phyloP scores from a whole-genome alignment of 768 basidiomycete species.

The Suillus variegatus region DNA sequence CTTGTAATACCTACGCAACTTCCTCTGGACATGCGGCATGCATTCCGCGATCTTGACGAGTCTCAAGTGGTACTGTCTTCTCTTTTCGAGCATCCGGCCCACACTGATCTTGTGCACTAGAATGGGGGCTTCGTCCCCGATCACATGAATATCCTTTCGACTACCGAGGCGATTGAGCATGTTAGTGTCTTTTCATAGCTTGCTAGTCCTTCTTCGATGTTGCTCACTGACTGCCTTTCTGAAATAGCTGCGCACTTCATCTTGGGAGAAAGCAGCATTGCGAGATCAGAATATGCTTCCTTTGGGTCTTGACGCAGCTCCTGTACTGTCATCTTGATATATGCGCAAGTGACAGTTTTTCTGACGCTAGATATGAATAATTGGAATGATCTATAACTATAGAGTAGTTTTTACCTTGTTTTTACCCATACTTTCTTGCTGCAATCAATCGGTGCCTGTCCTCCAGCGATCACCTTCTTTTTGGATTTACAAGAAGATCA shows the following conservation, averaged over 20 bases:
- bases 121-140: constrained; percentile 59
- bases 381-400: background rate
- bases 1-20: constrained; percentile 73
- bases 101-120: constrained; percentile 26
- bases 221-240: background rate
- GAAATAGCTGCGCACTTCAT: constrained; percentile 49
- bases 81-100: background rate
- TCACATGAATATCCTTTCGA: constrained; percentile 76
- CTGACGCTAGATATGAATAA: background rate
- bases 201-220: background rate
- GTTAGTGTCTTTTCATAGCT: constrained; percentile 36
- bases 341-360: background rate
- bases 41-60: constrained; percentile 73
- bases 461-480: background rate
- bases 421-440: background rate
- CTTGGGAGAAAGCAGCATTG: constrained; percentile 51
- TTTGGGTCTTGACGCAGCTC: constrained; percentile 46
- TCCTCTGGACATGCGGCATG: constrained; percentile 67
- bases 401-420: background rate
- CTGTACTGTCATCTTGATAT: constrained; percentile 17
- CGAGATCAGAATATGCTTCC: constrained; percentile 58
- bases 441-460: background rate
- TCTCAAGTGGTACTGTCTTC: constrained; percentile 48
- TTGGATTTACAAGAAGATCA: background rate
- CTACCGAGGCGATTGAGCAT: constrained; percentile 56